Conservation (phyloP, 2,329 filamentous ascomycete species). For the Nannizziopsis arthrosporioides region DNA sequence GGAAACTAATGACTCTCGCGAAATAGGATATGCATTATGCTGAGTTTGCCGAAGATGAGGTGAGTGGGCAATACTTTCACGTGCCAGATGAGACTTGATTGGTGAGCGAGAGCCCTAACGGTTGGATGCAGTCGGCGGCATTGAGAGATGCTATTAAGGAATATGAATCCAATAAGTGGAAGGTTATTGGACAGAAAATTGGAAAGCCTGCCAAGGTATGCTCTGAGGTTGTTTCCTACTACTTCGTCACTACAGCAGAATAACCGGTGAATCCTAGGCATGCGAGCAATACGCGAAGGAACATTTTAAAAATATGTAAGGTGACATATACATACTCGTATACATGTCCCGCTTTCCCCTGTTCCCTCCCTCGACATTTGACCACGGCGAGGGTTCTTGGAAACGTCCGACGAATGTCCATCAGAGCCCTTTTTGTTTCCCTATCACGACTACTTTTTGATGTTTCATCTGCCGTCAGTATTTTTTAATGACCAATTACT, state of each 20-base stretch:
- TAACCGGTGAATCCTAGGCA: constrained; percentile 41
- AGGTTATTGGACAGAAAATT: constrained; percentile 89
- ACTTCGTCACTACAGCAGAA: not conserved
- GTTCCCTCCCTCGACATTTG: not conserved
- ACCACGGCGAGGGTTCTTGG: constrained; percentile 5
- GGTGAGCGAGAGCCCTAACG: constrained; percentile 13
- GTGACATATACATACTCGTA: not conserved
- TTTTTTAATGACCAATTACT: constrained; percentile 4
- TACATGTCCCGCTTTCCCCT: too few relatives aligned
- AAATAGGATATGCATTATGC: constrained; percentile 95
- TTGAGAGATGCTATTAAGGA: constrained; percentile 93
- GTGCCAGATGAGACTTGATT: constrained; percentile 14
- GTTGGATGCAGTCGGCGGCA: constrained; percentile 28
- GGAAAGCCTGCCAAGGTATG: constrained; percentile 90
- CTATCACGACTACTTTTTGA: constrained; percentile 4
- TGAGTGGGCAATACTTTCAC: constrained; percentile 30
- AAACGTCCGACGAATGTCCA: not conserved
- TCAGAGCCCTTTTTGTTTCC: not conserved
- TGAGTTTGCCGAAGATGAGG: constrained; percentile 95
- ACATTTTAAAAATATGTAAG: constrained; percentile 52
- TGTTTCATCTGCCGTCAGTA: not conserved
- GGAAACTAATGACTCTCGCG: not conserved
- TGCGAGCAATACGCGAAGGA: constrained; percentile 94
- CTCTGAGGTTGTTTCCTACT: not conserved
- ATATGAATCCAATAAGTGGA: constrained; percentile 98